A percentile compares a stretch with the other conserved stretches of the same genome.
phyloP scores from a whole-genome alignment of 306 rosid genomes.

The Echinosophora koreensis region DNA sequence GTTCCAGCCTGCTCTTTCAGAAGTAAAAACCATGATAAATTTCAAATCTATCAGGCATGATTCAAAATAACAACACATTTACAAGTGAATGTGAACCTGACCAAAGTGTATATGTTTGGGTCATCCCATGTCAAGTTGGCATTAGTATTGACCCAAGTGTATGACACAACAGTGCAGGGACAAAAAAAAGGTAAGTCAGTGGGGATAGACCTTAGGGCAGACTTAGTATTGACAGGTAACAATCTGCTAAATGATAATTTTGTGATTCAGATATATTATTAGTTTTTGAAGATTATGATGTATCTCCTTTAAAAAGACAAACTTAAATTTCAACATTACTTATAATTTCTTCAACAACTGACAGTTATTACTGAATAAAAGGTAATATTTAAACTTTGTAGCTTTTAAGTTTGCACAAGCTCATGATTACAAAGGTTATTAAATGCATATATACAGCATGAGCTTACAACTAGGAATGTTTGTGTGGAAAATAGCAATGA shows the following conservation, averaged over 20 bases:
- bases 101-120: neutral
- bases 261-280: neutral
- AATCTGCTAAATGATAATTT: slow-evolving; percentile 18
- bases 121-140: slow-evolving; percentile 1
- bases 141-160: too few species aligned
- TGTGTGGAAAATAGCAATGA: slow-evolving; percentile 7
- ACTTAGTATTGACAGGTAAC: neutral
- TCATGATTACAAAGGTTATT: neutral
- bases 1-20: slow-evolving; percentile 71
- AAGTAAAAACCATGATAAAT: slow-evolving; percentile 37
- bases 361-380: neutral
- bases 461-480: neutral
- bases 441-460: neutral
- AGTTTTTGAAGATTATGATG: neutral
- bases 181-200: neutral
- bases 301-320: neutral
- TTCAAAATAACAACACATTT: slow-evolving; percentile 25
- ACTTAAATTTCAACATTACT: slow-evolving; percentile 1
- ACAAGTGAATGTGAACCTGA: neutral
- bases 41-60: slow-evolving; percentile 14
- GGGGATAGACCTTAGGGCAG: neutral
- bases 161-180: neutral
- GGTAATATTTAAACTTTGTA: neutral
- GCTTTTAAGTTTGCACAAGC: slow-evolving; percentile 10
- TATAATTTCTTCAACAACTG: slow-evolving; percentile 1